A percentile compares a stretch with the other conserved stretches of the same genome.
Conservation (phyloP, 2,329 filamentous ascomycete species). For the Paramyrothecium sp. region DNA sequence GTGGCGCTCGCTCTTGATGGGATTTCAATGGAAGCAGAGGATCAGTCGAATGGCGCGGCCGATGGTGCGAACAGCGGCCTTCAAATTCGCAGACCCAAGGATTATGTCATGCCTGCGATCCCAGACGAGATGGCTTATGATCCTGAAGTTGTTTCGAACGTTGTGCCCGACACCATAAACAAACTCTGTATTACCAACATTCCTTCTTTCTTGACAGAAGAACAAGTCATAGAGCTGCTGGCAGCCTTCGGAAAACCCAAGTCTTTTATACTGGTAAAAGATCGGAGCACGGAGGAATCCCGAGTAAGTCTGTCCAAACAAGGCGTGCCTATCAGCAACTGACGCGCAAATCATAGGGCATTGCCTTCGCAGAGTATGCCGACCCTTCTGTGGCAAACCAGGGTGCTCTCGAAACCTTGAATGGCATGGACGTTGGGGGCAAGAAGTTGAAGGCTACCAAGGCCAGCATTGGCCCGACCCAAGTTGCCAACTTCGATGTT, state of each 20-base stretch:
- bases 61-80: conserved; percentile 60
- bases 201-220: conserved; percentile 81
- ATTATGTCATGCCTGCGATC: conserved; percentile 89
- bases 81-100: conserved; percentile 83
- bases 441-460: conserved; percentile 81
- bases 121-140: conserved; percentile 72
- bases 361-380: conserved; percentile 94
- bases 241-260: conserved; percentile 91
- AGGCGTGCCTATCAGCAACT: background rate
- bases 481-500: conserved; percentile 88
- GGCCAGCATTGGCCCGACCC: conserved; percentile 91
- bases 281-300: conserved; percentile 80
- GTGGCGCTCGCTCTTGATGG: conserved; percentile 88
- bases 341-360: conserved; percentile 60
- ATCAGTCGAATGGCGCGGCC: conserved; percentile 51
- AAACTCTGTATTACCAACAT: conserved; percentile 94
- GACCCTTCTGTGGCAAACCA: conserved; percentile 71
- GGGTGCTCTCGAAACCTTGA: conserved; percentile 84
- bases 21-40: conserved; percentile 78
- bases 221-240: conserved; percentile 87
- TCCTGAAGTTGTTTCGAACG: conserved; percentile 72
- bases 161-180: conserved; percentile 88
- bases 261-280: conserved; percentile 86
- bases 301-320: conserved; percentile 56
- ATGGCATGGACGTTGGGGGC: conserved; percentile 91